Conservation (phyloP, 2,329 filamentous ascomycete genomes). For the Neonectria hederae region DNA sequence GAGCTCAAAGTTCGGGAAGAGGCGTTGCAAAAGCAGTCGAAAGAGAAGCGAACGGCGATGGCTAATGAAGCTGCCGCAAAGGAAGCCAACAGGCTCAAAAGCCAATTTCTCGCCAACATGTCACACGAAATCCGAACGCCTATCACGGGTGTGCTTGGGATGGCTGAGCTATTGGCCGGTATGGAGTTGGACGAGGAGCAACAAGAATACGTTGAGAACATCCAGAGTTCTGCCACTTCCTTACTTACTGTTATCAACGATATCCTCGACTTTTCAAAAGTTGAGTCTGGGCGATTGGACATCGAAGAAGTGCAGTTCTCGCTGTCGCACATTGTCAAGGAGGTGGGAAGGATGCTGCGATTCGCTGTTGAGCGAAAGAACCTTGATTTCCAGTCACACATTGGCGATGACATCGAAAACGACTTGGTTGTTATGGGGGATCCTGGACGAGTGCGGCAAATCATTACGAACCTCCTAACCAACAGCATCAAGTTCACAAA, state of each 20-base stretch:
- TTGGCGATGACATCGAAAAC: constrained; percentile 68
- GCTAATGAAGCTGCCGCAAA: constrained; percentile 82
- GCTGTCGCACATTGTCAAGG: constrained; percentile 75
- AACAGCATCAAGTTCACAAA: constrained; percentile 81
- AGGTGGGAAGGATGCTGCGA: constrained; percentile 87
- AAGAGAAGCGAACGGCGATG: constrained; percentile 74
- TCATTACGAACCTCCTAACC: constrained; percentile 81
- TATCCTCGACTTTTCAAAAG: constrained; percentile 89
- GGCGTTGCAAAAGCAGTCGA: constrained; percentile 70
- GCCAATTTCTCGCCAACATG: constrained; percentile 76
- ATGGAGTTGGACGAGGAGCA: constrained; percentile 76
- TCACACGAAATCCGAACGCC: constrained; percentile 59
- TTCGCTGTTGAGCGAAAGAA: constrained; percentile 86
- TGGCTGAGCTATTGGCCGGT: constrained; percentile 78
- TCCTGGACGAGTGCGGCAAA: constrained; percentile 83
- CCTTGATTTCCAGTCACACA: constrained; percentile 74
- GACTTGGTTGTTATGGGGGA: constrained; percentile 87
- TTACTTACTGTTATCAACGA: constrained; percentile 90
- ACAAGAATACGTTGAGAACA: constrained; percentile 78
- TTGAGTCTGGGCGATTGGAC: constrained; percentile 79
- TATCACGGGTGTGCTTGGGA: constrained; percentile 82
- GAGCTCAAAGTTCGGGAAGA: constrained; percentile 73
- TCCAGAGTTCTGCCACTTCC: constrained; percentile 81
- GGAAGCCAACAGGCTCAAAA: constrained; percentile 82
- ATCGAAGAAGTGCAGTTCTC: constrained; percentile 86